A percentile compares a stretch with the other conserved stretches of the same genome.
phyloP scores from a whole-genome alignment of 2,329 filamentous ascomycete genomes.

The Aphanocladium album region DNA sequence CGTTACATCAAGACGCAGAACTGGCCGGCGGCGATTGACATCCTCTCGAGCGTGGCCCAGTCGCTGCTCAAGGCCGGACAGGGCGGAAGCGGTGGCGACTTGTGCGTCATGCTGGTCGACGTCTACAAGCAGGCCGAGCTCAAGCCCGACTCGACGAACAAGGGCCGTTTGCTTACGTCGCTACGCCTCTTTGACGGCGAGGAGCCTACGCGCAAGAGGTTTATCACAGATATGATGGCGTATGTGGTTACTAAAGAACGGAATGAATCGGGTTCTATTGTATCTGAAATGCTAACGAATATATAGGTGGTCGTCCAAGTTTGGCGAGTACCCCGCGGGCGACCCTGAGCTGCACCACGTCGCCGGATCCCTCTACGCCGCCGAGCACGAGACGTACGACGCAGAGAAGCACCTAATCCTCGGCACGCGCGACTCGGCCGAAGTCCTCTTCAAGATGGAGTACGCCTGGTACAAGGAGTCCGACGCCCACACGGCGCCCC shows the following conservation, averaged over 20 bases:
- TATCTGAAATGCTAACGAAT: not conserved
- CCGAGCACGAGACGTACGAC: conserved; percentile 88
- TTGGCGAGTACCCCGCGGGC: conserved; percentile 81
- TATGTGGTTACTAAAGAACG: conserved; percentile 34
- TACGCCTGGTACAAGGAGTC: conserved; percentile 92
- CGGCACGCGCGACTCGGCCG: conserved; percentile 83
- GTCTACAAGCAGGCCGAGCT: conserved; percentile 85
- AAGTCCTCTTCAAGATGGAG: conserved; percentile 75
- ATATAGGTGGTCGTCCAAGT: conserved; percentile 73
- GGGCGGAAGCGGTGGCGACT: conserved; percentile 85
- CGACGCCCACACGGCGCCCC: conserved; percentile 78
- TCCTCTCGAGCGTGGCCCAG: conserved; percentile 77
- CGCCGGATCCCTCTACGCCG: conserved; percentile 79
- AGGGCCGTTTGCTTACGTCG: conserved; percentile 71
- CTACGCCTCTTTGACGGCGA: conserved; percentile 73
- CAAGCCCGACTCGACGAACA: conserved; percentile 67
- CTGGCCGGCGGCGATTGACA: conserved; percentile 80
- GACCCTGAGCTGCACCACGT: conserved; percentile 95
- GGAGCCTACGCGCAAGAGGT: conserved; percentile 91
- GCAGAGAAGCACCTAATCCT: conserved; percentile 86
- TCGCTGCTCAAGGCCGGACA: conserved; percentile 88
- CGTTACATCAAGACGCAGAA: conserved; percentile 87
- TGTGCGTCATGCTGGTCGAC: conserved; percentile 82
- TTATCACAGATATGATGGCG: conserved; percentile 78
- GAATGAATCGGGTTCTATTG: not conserved